Conservation (phyloP, 768 basidiomycete species). For the Suillus brevipes region DNA sequence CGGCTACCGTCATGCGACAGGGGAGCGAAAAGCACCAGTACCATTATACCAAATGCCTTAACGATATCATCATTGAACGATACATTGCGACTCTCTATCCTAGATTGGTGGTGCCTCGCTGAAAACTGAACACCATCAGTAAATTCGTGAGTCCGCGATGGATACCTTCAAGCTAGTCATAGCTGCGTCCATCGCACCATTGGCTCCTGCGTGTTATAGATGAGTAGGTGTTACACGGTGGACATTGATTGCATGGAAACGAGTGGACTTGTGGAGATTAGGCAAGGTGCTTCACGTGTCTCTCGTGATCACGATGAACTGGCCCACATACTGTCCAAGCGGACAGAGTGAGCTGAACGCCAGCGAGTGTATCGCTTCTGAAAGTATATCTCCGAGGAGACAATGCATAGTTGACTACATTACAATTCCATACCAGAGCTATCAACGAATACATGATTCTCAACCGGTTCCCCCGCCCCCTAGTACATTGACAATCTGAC, state of each 20-base stretch:
- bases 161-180: too few relatives aligned
- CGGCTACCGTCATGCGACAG: too few relatives aligned
- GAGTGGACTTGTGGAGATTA: not conserved
- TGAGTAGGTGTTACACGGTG: not conserved
- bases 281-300: too few relatives aligned
- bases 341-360: not conserved
- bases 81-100: too few relatives aligned
- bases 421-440: not conserved
- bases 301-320: not conserved
- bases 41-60: too few relatives aligned
- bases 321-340: not conserved
- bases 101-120: too few relatives aligned
- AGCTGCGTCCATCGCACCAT: too few relatives aligned
- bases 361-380: not conserved
- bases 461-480: not conserved
- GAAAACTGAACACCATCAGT: too few relatives aligned
- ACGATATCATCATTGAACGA: too few relatives aligned
- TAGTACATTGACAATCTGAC: not conserved
- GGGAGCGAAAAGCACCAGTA: too few relatives aligned
- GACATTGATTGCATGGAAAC: not conserved
- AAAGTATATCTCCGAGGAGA: not conserved
- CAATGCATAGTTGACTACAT: not conserved
- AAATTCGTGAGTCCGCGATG: too few relatives aligned
- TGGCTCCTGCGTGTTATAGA: too few relatives aligned
- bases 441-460: not conserved